phyloP scores from a whole-genome alignment of 2,329 filamentous ascomycete species.

The Diplodia sapinea region DNA sequence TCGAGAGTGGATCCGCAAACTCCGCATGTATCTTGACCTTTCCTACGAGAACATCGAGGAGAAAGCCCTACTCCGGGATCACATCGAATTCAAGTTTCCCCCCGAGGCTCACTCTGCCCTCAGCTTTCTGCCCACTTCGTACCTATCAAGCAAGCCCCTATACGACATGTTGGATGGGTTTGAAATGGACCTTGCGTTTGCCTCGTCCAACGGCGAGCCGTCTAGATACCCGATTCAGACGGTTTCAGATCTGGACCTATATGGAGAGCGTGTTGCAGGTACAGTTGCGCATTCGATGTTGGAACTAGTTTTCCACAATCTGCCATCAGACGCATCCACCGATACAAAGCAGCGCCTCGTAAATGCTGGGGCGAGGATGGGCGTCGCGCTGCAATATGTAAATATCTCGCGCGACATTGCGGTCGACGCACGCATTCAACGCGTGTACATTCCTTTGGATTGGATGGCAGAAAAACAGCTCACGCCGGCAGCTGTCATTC shows the following conservation, averaged over 20 bases:
- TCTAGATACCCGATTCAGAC: slow-evolving; percentile 62
- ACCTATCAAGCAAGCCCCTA: slow-evolving; percentile 65
- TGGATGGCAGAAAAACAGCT: slow-evolving; percentile 68
- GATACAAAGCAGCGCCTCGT: slow-evolving; percentile 55
- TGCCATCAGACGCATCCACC: slow-evolving; percentile 33
- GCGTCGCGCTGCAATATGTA: slow-evolving; percentile 75
- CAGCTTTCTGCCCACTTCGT: slow-evolving; percentile 62
- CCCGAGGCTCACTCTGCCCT: slow-evolving; percentile 60
- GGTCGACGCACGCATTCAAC: slow-evolving; percentile 67
- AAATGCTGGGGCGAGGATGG: slow-evolving; percentile 68
- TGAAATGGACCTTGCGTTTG: slow-evolving; percentile 69
- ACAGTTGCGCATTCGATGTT: slow-evolving; percentile 74
- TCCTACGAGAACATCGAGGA: slow-evolving; percentile 50
- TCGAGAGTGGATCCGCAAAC: slow-evolving; percentile 62
- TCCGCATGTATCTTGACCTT: slow-evolving; percentile 63
- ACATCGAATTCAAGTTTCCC: slow-evolving; percentile 60
- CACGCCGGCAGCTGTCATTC: slow-evolving; percentile 61
- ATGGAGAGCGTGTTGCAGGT: slow-evolving; percentile 72
- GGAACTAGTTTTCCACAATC: slow-evolving; percentile 68
- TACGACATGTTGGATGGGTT: slow-evolving; percentile 71
- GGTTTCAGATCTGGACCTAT: slow-evolving; percentile 65
- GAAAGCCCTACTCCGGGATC: slow-evolving; percentile 39
- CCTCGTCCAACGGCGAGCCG: slow-evolving; percentile 33
- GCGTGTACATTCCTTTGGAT: slow-evolving; percentile 70
- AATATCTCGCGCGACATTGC: slow-evolving; percentile 78